Percentiles rank a stretch among this genome's conserved stretches.
phyloP scores from a whole-genome alignment of 768 basidiomycete genomes.

The Pleurotus eryngii region DNA sequence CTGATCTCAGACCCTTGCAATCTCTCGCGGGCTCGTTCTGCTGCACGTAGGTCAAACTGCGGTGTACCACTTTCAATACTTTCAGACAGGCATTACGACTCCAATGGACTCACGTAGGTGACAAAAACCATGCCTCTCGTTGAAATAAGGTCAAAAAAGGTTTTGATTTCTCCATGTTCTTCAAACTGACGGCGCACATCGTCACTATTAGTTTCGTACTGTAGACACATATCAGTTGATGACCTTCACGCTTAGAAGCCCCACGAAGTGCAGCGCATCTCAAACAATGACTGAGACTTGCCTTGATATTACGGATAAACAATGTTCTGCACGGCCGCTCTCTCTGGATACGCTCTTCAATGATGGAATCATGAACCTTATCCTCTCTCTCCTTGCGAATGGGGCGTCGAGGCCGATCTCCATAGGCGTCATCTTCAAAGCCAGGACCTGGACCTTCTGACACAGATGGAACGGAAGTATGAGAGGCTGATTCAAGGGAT shows the following conservation, averaged over 20 bases:
- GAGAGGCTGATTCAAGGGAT: constrained; percentile 44
- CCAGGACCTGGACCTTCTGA: constrained; percentile 62
- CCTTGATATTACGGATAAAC: constrained; percentile 98
- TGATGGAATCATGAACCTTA: constrained; percentile 86
- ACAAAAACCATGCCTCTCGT: constrained; percentile 99
- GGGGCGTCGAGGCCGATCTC: constrained; percentile 40
- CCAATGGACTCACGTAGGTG: constrained; percentile 77
- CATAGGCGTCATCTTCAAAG: constrained; percentile 48
- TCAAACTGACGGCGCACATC: constrained; percentile 85
- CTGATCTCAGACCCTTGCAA: constrained; percentile 88
- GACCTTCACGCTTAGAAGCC: not conserved
- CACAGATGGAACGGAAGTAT: constrained; percentile 45
- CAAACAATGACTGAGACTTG: constrained; percentile 41
- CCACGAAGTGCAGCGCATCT: constrained; percentile 6
- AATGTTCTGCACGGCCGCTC: constrained; percentile 94
- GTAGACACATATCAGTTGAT: constrained; percentile 12
- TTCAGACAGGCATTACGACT: not conserved
- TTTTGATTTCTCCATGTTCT: constrained; percentile 93
- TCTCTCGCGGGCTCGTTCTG: constrained; percentile 86
- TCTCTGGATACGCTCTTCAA: constrained; percentile 90
- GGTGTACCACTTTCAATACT: not conserved
- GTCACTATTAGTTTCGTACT: constrained; percentile 89
- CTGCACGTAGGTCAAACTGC: constrained; percentile 90
- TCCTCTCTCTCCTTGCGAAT: constrained; percentile 78
- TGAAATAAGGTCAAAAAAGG: constrained; percentile 92